phyloP scores from a whole-genome alignment of 2,329 filamentous ascomycete species.

The Tolypocladium guangdongense region DNA sequence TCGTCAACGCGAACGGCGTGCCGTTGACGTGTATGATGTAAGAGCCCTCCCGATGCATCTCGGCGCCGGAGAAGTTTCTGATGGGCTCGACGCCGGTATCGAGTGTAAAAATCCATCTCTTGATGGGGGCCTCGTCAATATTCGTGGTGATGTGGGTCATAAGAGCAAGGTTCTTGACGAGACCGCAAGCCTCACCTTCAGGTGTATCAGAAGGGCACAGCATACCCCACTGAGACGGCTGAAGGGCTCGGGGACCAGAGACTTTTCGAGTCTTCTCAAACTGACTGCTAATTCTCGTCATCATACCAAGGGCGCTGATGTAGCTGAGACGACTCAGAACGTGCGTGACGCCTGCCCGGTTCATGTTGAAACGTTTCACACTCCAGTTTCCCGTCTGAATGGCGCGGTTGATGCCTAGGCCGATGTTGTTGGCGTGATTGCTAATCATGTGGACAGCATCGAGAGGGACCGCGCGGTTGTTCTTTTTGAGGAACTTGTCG shows the following conservation, averaged over 20 bases:
- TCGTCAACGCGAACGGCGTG: constrained; percentile 80
- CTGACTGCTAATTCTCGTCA: constrained; percentile 96
- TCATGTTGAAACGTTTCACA: constrained; percentile 97
- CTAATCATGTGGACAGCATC: constrained; percentile 79
- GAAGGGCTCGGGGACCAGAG: constrained; percentile 85
- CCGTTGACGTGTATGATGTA: constrained; percentile 95
- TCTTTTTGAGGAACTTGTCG: constrained; percentile 91
- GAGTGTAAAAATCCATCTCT: constrained; percentile 73
- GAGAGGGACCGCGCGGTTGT: constrained; percentile 76
- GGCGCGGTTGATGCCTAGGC: constrained; percentile 84
- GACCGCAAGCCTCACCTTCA: constrained; percentile 94
- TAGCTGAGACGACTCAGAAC: constrained; percentile 93
- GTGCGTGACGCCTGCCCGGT: constrained; percentile 90
- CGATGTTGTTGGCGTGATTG: constrained; percentile 78
- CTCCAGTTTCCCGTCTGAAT: constrained; percentile 98
- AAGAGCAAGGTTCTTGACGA: constrained; percentile 94
- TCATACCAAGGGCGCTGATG: constrained; percentile 95
- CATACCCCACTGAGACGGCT: constrained; percentile 98
- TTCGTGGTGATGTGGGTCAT: constrained; percentile 99
- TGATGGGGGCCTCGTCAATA: constrained; percentile 84
- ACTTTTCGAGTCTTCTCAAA: constrained; percentile 99
- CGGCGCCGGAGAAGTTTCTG: constrained; percentile 59
- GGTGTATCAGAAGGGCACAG: constrained; percentile 94
- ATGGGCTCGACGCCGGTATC: constrained; percentile 75
- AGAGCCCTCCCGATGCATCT: constrained; percentile 73